Evolutionary conservation across 2,329 filamentous ascomycete species (phyloP).

Genomic region (Bisporella sp.): DNA sequence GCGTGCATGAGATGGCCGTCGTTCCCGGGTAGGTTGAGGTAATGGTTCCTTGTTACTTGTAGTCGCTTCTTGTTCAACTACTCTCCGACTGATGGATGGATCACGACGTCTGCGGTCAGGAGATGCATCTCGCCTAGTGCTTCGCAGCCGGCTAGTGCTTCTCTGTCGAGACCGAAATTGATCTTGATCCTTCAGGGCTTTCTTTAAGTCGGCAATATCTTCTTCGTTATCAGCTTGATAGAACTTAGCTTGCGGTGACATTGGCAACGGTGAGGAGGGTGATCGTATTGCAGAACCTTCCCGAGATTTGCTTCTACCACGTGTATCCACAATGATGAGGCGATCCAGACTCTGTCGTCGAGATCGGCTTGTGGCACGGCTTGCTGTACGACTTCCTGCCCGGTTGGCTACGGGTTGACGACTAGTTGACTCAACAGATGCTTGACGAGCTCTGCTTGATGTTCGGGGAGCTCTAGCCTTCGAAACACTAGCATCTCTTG

Average conservation of each 20-base stretch:
- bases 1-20: slow-evolving; percentile 23
- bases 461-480: slow-evolving; percentile 25
- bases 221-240: slow-evolving; percentile 49
- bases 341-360: slow-evolving; percentile 29
- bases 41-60: slow-evolving; percentile 16
- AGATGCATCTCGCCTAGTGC: slow-evolving; percentile 21
- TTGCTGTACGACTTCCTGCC: slow-evolving; percentile 26
- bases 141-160: slow-evolving; percentile 38
- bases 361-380: slow-evolving; percentile 31
- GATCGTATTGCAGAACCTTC: slow-evolving; percentile 56
- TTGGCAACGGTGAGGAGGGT: slow-evolving; percentile 73
- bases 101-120: slow-evolving; percentile 25
- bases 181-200: slow-evolving; percentile 46
- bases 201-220: slow-evolving; percentile 57
- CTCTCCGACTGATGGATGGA: slow-evolving; percentile 25
- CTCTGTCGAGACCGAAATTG: slow-evolving; percentile 49
- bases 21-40: slow-evolving; percentile 16
- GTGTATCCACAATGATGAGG: slow-evolving; percentile 32
- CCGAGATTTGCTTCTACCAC: slow-evolving; percentile 59
- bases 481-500: slow-evolving; percentile 18
- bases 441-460: slow-evolving; percentile 25
- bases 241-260: slow-evolving; percentile 52
- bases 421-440: slow-evolving; percentile 20
- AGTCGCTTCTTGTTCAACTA: slow-evolving; percentile 18
- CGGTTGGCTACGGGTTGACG: slow-evolving; percentile 14